These are phyloP conservation scores for Sanghuangporus sanghuang DNA, from an alignment of 1,284 basidiomycete genomes.

Conservation along the genomic window DNA sequence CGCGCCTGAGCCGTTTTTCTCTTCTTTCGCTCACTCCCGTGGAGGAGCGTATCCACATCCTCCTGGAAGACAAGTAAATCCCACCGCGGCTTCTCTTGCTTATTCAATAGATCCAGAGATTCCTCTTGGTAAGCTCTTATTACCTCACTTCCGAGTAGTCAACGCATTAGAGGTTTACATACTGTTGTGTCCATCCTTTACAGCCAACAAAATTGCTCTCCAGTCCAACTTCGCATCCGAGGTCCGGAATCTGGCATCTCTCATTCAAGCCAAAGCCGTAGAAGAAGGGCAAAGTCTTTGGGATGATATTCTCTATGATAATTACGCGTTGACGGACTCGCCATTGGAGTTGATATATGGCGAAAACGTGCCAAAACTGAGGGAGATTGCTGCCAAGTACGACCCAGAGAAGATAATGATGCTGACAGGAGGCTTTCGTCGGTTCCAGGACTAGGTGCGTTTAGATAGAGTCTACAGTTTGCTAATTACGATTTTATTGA, in stretches of 20 bases:
- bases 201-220: not conserved
- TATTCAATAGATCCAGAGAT: not conserved
- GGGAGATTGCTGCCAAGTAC: conserved; percentile 3
- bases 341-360: conserved; percentile 19
- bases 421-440: conserved; percentile 12
- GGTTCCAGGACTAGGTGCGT: not conserved
- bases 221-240: not conserved
- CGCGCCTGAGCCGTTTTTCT: conserved; percentile 4
- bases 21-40: conserved; percentile 4
- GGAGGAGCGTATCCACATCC: conserved; percentile 15
- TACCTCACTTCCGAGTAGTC: too few species aligned
- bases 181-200: not conserved
- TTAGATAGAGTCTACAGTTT: not conserved
- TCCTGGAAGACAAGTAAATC: not conserved
- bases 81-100: not conserved
- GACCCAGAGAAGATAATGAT: conserved; percentile 9
- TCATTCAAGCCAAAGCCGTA: conserved; percentile 9
- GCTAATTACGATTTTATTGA: too few species aligned
- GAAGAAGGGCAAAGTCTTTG: conserved; percentile 7
- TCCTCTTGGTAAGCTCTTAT: not conserved
- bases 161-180: too few species aligned
- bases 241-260: conserved; percentile 1
- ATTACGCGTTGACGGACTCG: conserved; percentile 18
- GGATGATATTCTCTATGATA: conserved; percentile 19
- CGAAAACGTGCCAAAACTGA: conserved; percentile 6